Percentiles rank a stretch among this genome's conserved stretches.
Conservation (phyloP, 164 flowering plant species). For the Macadamia tetraphylla region DNA sequence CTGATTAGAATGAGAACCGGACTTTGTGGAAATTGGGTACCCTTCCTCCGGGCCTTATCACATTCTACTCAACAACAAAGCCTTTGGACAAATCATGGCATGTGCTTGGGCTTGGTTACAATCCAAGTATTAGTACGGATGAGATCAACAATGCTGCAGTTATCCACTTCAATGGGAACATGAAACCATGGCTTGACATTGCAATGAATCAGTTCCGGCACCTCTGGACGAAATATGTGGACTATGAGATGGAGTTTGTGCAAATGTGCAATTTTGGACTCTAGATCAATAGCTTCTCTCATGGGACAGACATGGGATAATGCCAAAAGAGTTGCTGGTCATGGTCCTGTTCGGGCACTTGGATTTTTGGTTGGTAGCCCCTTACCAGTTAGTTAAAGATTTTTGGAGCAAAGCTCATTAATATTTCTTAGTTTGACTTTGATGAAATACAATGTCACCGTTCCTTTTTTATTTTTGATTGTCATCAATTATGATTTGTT, state of each 20-base stretch:
- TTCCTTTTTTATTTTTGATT: constrained; percentile 1
- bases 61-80: constrained; percentile 79
- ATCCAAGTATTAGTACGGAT: constrained; percentile 91
- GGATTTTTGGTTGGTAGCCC: neutral
- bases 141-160: constrained; percentile 85
- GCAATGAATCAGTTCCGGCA: constrained; percentile 77
- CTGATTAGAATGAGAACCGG: constrained; percentile 58
- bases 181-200: constrained; percentile 98
- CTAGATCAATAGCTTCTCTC: constrained; percentile 26
- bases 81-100: constrained; percentile 93
- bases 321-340: constrained; percentile 6
- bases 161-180: constrained; percentile 82
- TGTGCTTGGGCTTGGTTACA: constrained; percentile 83
- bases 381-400: neutral
- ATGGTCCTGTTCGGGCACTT: constrained; percentile 5
- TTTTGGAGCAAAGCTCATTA: constrained; percentile 25
- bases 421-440: constrained; percentile 6
- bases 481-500: constrained; percentile 4
- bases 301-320: constrained; percentile 10
- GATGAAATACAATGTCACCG: constrained; percentile 8
- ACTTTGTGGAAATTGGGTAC: constrained; percentile 73
- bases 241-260: constrained; percentile 83
- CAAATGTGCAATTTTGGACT: constrained; percentile 94
- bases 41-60: constrained; percentile 77
- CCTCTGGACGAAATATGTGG: constrained; percentile 88